Evolutionary conservation across 768 basidiomycete genomes (phyloP).

Genomic region (Termitomyces bulborhizus): DNA sequence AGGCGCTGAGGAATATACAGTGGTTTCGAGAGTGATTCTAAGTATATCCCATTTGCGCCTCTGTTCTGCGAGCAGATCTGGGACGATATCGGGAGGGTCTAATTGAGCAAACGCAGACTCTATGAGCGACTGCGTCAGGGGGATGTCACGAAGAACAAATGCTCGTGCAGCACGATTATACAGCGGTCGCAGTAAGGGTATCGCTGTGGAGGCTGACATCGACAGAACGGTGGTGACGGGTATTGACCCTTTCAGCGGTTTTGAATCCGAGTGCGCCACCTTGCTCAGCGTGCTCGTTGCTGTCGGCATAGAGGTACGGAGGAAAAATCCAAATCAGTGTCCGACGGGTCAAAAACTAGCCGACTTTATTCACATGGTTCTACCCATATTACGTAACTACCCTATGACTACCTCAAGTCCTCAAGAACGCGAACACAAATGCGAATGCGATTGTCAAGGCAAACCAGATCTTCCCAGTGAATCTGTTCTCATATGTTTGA

Average conservation of each 20-base stretch:
- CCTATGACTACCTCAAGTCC: no score
- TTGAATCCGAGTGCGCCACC: constrained; percentile 17
- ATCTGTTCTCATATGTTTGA: not conserved
- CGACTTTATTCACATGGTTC: constrained; percentile 13
- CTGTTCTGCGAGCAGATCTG: constrained; percentile 41
- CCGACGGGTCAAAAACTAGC: not conserved
- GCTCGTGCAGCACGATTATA: constrained; percentile 75
- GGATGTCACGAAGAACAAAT: constrained; percentile 68
- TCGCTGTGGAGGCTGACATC: constrained; percentile 23
- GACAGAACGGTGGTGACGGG: constrained; percentile 8
- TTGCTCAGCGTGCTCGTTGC: constrained; percentile 37
- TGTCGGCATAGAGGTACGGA: constrained; percentile 37
- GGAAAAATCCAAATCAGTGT: not conserved
- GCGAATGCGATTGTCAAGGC: not conserved
- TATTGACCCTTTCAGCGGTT: constrained; percentile 30
- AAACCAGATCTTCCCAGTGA: not conserved
- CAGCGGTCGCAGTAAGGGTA: constrained; percentile 57
- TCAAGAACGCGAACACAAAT: not conserved
- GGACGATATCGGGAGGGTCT: constrained; percentile 26
- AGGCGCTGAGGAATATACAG: constrained; percentile 57
- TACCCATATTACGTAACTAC: not conserved
- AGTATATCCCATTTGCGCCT: constrained; percentile 87
- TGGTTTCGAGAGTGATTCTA: constrained; percentile 76
- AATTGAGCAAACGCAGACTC: constrained; percentile 64
- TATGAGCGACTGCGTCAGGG: constrained; percentile 60